Base-by-base conservation (phyloP, 805 yeast genomes). In the Yarrowia sp. region DNA sequence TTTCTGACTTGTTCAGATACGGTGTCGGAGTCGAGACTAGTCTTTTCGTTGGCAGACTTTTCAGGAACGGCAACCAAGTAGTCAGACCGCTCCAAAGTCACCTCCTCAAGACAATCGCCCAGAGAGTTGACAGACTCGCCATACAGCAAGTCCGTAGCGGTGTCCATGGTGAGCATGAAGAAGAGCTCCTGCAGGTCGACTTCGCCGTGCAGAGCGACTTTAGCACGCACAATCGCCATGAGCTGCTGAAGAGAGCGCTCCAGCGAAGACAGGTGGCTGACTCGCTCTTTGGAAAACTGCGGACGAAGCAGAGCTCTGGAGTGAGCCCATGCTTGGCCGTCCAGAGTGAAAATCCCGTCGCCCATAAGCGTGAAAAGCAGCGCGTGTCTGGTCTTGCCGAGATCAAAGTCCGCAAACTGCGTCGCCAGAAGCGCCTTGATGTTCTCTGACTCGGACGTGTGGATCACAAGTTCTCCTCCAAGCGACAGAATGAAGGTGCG, bases 301-400 rank as follows among this genome's bases (percentile, higher is more conserved):
- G 77, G 77, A 25, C 76, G 66, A 25, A 74, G 66, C 66, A 74
- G 61, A 3, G 72, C 68, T 12, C 77, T 64, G 7, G 76, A 71
- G 53, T 74, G 76, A 36, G 70, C 67, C 77, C 77, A 74, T 21
- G 68, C 69, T 19, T 65, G 66, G 14, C 75, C 74, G 39, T 69
- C 70, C 27, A 71, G 66, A 2, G 76, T 74, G 66, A 74, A 74
- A 41, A 74, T 74, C 0, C 77, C 77, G 21, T 67, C 66, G 10
- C 77, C 77, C 29, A 74, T 64, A 12, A 73, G 53, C 6, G 72
- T 72, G 22, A 47, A 55, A 33, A 74, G 63, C 24, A 66, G 65
- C 14, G 41, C 56, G 33, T 67, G 60, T 3, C 77, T 65, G 6
- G 58, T 51, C 7, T 38, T 27, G 0, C 73, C 75, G 19, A 74